Base-by-base conservation (phyloP, 2,329 filamentous ascomycete species). In the Cryphonectria carpinicola region DNA sequence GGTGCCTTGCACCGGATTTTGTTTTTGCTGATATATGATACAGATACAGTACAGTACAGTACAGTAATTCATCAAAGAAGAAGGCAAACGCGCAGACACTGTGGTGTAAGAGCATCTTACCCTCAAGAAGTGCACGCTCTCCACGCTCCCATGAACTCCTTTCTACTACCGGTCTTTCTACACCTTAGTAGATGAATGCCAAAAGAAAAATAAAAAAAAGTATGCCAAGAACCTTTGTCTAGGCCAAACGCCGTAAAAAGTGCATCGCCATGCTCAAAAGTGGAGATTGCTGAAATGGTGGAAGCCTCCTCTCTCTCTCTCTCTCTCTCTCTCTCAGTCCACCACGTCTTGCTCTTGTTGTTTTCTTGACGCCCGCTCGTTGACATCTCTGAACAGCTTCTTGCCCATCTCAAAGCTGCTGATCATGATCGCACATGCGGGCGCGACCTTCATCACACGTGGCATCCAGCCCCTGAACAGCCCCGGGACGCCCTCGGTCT, bases 391-490 rank as follows among this genome's bases (percentile, higher is more conserved):
- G 46, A 97, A 97, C 79, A 92, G 90, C 80, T 93, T 91, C 86
- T 99, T 99, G 66, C 96, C 95, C 52, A 98, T 88, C 81, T 99
- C 96, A 80, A 98, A 99, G 79, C 92, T 97, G 79, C 93, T 97
- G 79, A 99, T 98, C 96, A 99, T 99, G 79, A 99, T 98, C 39
- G 96, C 96, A 81, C 96, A 99, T 0, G 95, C 94, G 1, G 96
- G 96, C 1, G 96, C 95, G 6, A 99, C 95, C 80, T 98, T 98
- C 72, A 98, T 84, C 75, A 94, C 97, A 54, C 96, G 87, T 0
- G 96, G 94, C 35, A 94, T 91, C 93, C 95, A 98, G 60, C 96
- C 96, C 76, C 87, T 93, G 88, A 97, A 98, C 6, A 99, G 83
- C 0, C 96, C 96, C 1, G 88, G 79, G 22, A 90, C 79, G 1